These are phyloP conservation scores for Daedalea quercina DNA, from an alignment of 768 basidiomycete species.

Conservation along the genomic window DNA sequence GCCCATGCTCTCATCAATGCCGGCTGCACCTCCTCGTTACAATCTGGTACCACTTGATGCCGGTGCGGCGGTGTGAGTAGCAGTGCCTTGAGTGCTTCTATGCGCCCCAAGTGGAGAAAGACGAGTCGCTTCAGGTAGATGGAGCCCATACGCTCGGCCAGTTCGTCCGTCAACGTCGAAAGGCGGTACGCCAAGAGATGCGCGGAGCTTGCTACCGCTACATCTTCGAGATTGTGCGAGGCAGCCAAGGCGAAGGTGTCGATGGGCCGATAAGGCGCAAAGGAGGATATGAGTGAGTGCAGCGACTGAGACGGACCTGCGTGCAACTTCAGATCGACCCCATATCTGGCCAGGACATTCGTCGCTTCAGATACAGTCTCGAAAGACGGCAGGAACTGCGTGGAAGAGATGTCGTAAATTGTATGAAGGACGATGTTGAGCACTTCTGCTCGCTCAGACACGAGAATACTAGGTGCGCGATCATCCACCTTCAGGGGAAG, in stretches of 20 bases:
- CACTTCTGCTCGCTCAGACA: slow-evolving; percentile 50
- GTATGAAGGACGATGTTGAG: slow-evolving; percentile 69
- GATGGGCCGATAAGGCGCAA: slow-evolving; percentile 60
- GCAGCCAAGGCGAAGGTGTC: slow-evolving; percentile 66
- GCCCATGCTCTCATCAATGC: slow-evolving; percentile 75
- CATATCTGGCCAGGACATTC: slow-evolving; percentile 49
- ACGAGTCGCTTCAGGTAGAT: slow-evolving; percentile 73
- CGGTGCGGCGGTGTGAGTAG: slow-evolving; percentile 65
- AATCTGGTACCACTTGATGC: slow-evolving; percentile 56
- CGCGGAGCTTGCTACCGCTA: slow-evolving; percentile 68
- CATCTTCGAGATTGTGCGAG: slow-evolving; percentile 53
- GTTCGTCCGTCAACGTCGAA: slow-evolving; percentile 58
- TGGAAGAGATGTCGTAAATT: slow-evolving; percentile 63
- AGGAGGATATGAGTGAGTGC: slow-evolving; percentile 50
- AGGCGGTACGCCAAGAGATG: slow-evolving; percentile 67
- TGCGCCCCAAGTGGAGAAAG: slow-evolving; percentile 74
- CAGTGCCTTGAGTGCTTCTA: slow-evolving; percentile 72
- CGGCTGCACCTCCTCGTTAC: slow-evolving; percentile 70
- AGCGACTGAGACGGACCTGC: slow-evolving; percentile 47
- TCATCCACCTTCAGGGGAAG: slow-evolving; percentile 26
- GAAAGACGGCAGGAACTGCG: slow-evolving; percentile 64
- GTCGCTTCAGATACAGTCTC: slow-evolving; percentile 50
- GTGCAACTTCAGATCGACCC: slow-evolving; percentile 41
- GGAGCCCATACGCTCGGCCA: slow-evolving; percentile 62
- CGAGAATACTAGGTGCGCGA: slow-evolving; percentile 35